Evolutionary conservation across 495 filamentous ascomycete species (phyloP).

Genomic region (Penicillium atrosanguineum): DNA sequence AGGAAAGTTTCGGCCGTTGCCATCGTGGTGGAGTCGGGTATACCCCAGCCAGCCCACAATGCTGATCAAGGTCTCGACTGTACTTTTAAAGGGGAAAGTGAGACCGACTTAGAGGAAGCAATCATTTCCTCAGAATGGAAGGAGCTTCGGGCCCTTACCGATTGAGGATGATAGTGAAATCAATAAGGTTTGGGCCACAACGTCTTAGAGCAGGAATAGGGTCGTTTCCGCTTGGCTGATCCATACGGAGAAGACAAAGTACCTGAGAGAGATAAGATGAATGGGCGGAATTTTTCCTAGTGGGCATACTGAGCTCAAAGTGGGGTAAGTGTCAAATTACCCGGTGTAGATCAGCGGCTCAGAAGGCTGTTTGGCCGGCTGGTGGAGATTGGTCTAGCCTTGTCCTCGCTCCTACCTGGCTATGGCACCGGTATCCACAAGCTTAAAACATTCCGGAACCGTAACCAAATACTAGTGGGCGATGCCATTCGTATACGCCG

Average conservation of each 20-base stretch:
- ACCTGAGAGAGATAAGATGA: neutral
- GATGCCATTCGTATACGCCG: slow-evolving; percentile 6
- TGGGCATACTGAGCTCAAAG: neutral
- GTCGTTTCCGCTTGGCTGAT: neutral
- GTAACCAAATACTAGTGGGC: too few species aligned
- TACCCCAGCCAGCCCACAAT: too few species aligned
- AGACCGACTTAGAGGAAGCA: neutral
- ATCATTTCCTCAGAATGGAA: slow-evolving; percentile 7
- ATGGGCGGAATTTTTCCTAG: neutral
- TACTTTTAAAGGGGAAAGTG: neutral
- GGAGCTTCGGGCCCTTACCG: neutral
- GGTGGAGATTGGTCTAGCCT: slow-evolving; percentile 9
- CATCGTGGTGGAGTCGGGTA: neutral
- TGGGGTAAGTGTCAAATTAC: slow-evolving; percentile 9
- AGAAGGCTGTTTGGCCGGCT: neutral
- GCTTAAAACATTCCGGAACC: too few species aligned
- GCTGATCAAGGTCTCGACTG: neutral
- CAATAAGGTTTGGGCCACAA: neutral
- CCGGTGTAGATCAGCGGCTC: slow-evolving; percentile 13
- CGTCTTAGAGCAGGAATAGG: neutral
- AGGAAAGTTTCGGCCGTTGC: neutral
- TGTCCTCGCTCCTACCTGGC: neutral
- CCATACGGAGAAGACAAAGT: neutral
- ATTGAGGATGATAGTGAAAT: neutral
- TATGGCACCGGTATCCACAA: too few species aligned